Evolutionary conservation across 2,329 filamentous ascomycete genomes (phyloP).

Genomic region (Aureobasidium mangrovei): DNA sequence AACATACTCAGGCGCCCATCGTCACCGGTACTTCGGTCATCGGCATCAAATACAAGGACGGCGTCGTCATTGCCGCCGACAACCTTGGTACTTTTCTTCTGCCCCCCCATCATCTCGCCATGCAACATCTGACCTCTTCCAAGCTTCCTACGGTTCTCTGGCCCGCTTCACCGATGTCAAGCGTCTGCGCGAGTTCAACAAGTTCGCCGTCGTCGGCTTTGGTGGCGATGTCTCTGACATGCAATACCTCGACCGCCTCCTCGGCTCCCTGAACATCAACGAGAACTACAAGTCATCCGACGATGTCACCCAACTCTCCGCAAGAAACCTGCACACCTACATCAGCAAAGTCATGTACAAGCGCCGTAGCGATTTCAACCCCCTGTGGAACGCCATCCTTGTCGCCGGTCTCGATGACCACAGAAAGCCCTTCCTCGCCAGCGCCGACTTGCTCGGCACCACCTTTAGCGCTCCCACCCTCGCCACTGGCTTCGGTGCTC

Average conservation of each 20-base stretch:
- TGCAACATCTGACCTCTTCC: slow-evolving; percentile 4
- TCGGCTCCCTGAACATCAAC: slow-evolving; percentile 75
- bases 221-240: slow-evolving; percentile 97
- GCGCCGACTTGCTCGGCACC: slow-evolving; percentile 84
- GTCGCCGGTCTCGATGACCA: slow-evolving; percentile 79
- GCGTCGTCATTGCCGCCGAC: slow-evolving; percentile 93
- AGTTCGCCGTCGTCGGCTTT: slow-evolving; percentile 79
- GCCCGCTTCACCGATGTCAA: slow-evolving; percentile 96
- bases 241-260: slow-evolving; percentile 93
- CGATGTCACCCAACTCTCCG: slow-evolving; percentile 51
- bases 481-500: slow-evolving; percentile 87
- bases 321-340: slow-evolving; percentile 93
- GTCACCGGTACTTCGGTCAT: slow-evolving; percentile 96
- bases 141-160: slow-evolving; percentile 91
- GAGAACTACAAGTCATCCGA: slow-evolving; percentile 65
- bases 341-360: slow-evolving; percentile 93
- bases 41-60: slow-evolving; percentile 90
- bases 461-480: slow-evolving; percentile 82
- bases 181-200: slow-evolving; percentile 82
- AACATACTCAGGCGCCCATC: slow-evolving; percentile 84
- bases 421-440: slow-evolving; percentile 78
- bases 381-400: slow-evolving; percentile 91
- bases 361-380: slow-evolving; percentile 90
- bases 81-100: slow-evolving; percentile 65
- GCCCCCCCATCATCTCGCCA: background rate